Conservation (phyloP, 2,329 filamentous ascomycete genomes). For the Aspergillus proliferans region DNA sequence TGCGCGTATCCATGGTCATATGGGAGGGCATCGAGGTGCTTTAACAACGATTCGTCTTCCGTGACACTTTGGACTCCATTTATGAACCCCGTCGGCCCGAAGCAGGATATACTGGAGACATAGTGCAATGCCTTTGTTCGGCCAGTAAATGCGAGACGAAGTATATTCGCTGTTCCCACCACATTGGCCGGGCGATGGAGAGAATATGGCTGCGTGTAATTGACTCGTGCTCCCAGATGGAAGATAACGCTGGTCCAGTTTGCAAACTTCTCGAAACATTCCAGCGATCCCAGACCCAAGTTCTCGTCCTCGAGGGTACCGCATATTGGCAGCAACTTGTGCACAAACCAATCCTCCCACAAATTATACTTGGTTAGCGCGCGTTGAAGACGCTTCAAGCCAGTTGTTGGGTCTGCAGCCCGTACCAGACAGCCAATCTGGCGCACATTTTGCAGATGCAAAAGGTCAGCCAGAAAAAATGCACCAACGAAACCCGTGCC, state of each 20-base stretch:
- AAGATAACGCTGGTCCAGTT: slow-evolving; percentile 62
- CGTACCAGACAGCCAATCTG: slow-evolving; percentile 69
- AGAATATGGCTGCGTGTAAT: slow-evolving; percentile 71
- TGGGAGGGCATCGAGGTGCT: slow-evolving; percentile 15
- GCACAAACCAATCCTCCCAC: slow-evolving; percentile 2
- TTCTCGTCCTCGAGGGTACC: slow-evolving; percentile 64
- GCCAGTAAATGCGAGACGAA: slow-evolving; percentile 57
- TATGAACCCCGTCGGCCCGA: slow-evolving; percentile 18
- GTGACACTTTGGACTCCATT: slow-evolving; percentile 9
- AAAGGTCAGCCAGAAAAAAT: slow-evolving; percentile 64
- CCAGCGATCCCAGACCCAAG: slow-evolving; percentile 40
- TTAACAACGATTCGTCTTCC: slow-evolving; percentile 14
- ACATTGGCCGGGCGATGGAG: slow-evolving; percentile 66
- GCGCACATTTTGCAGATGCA: slow-evolving; percentile 46
- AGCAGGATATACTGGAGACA: slow-evolving; percentile 18
- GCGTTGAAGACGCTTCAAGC: slow-evolving; percentile 3
- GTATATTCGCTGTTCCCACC: slow-evolving; percentile 62
- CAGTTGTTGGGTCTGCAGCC: slow-evolving; percentile 45
- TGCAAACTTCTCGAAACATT: slow-evolving; percentile 35
- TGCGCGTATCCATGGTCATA: slow-evolving; percentile 79
- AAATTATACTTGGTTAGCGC: slow-evolving; percentile 8
- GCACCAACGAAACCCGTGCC: slow-evolving; percentile 78
- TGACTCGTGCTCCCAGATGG: slow-evolving; percentile 68
- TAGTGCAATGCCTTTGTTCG: slow-evolving; percentile 19
- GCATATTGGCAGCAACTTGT: slow-evolving; percentile 9